phyloP scores from a whole-genome alignment of 2,329 filamentous ascomycete genomes.

The Paramyrothecium sp. region DNA sequence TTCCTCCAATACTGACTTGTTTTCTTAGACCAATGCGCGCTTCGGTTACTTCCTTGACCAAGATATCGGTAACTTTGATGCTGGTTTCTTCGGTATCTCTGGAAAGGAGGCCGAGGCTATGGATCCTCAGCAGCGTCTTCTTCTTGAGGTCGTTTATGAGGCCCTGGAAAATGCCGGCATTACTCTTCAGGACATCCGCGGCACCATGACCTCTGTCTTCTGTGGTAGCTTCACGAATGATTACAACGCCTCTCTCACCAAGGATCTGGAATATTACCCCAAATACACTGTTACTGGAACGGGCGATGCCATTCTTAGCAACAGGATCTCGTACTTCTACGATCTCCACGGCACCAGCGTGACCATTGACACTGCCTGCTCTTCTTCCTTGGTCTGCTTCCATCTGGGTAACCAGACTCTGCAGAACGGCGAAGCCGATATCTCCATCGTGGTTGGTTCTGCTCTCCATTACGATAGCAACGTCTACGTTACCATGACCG shows the following conservation, averaged over 20 bases:
- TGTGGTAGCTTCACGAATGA: conserved; percentile 26
- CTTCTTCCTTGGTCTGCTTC: conserved; percentile 45
- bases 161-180: conserved; percentile 28
- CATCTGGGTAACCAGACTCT: conserved; percentile 33
- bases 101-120: conserved; percentile 18
- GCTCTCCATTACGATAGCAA: conserved; percentile 19
- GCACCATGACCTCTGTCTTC: conserved; percentile 24
- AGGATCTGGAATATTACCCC: conserved; percentile 28
- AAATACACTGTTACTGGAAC: conserved; percentile 29
- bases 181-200: conserved; percentile 20
- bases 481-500: conserved; percentile 18
- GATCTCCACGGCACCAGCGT: conserved; percentile 50
- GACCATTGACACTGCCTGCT: conserved; percentile 49
- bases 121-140: conserved; percentile 24
- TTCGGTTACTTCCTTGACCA: conserved; percentile 25
- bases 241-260: conserved; percentile 18
- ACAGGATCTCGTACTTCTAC: conserved; percentile 52
- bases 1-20: not conserved
- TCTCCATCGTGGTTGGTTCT: conserved; percentile 19
- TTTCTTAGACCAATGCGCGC: conserved; percentile 10
- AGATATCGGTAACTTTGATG: conserved; percentile 15
- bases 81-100: conserved; percentile 18
- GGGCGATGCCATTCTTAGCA: conserved; percentile 43
- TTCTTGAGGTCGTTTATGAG: conserved; percentile 28
- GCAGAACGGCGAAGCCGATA: conserved; percentile 11